A percentile compares a stretch with the other conserved stretches of the same genome.
Conservation (phyloP, 169 alveolate species). For the Toxoplasma gondii region DNA sequence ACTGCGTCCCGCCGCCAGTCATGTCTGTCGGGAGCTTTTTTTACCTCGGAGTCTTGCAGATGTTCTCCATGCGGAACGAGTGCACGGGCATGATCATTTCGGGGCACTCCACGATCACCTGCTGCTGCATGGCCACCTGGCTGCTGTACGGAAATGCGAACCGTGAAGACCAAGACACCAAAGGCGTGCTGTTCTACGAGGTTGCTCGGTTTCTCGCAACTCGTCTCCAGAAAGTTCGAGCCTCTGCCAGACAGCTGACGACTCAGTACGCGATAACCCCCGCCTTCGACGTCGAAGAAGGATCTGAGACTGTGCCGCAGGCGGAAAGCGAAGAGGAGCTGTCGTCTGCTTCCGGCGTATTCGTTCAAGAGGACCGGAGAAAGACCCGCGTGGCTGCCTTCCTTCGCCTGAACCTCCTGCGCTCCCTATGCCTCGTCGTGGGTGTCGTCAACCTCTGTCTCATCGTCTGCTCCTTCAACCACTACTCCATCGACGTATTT, state of each 20-base stretch:
- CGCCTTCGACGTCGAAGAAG: background rate
- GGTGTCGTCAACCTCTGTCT: background rate
- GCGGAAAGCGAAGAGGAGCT: background rate
- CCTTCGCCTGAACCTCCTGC: constrained; percentile 16
- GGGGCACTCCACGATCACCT: constrained; percentile 14
- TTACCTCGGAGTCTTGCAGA: background rate
- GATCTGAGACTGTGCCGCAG: background rate
- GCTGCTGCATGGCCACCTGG: constrained; percentile 32
- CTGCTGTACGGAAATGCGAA: constrained; percentile 30
- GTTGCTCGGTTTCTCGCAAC: background rate
- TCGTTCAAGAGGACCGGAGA: background rate
- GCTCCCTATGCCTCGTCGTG: background rate
- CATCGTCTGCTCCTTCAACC: constrained; percentile 27
- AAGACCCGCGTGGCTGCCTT: background rate
- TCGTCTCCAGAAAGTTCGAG: background rate
- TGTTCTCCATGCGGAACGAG: background rate
- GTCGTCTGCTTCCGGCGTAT: background rate
- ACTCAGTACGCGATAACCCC: background rate
- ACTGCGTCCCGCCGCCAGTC: constrained; percentile 34
- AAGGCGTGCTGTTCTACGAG: constrained; percentile 17
- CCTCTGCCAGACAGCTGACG: background rate
- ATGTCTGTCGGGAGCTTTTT: background rate
- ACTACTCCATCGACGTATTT: constrained; percentile 18
- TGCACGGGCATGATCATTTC: constrained; percentile 39
- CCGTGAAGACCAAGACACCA: background rate